A percentile compares a stretch with the other conserved stretches of the same genome.
Conservation (phyloP, 2,329 filamentous ascomycete species). For the Chlorencoelia australis region DNA sequence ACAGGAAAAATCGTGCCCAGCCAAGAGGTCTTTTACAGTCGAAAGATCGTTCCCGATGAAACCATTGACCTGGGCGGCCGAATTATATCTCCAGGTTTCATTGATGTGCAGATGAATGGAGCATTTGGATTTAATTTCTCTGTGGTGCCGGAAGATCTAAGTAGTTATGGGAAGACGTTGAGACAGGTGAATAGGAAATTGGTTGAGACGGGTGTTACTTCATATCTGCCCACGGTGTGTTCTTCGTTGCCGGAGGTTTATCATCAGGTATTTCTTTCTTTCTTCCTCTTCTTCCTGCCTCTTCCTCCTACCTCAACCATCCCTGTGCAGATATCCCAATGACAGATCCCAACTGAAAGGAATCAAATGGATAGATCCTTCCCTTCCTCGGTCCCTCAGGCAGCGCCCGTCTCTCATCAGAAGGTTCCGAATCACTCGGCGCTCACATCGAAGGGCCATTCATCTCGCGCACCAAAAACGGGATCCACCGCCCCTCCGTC, state of each 20-base stretch:
- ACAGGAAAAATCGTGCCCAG: conserved; percentile 75
- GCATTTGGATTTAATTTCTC: conserved; percentile 92
- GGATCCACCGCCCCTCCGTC: conserved; percentile 69
- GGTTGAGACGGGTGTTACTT: conserved; percentile 73
- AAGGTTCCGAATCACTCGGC: conserved; percentile 78
- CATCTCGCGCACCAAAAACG: conserved; percentile 72
- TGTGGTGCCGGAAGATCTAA: conserved; percentile 56
- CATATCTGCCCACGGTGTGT: conserved; percentile 76
- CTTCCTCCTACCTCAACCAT: too few relatives aligned
- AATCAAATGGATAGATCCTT: too few relatives aligned
- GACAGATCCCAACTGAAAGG: too few relatives aligned
- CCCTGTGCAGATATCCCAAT: neutral
- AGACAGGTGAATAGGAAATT: conserved; percentile 60
- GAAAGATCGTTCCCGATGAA: conserved; percentile 58
- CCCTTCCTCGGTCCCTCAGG: conserved; percentile 70
- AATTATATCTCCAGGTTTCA: conserved; percentile 76
- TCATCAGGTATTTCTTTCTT: conserved; percentile 53
- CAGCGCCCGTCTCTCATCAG: conserved; percentile 42
- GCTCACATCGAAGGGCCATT: conserved; percentile 91
- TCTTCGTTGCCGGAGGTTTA: conserved; percentile 77
- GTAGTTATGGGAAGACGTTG: conserved; percentile 63
- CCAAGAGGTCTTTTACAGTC: conserved; percentile 57
- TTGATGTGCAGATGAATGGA: conserved; percentile 87
- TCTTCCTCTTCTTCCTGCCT: neutral
- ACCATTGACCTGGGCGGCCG: conserved; percentile 73